A percentile compares a stretch with the other conserved stretches of the same genome.
Evolutionary conservation across 2,329 filamentous ascomycete genomes (phyloP).

Genomic region (Leptodontidium sp.): DNA sequence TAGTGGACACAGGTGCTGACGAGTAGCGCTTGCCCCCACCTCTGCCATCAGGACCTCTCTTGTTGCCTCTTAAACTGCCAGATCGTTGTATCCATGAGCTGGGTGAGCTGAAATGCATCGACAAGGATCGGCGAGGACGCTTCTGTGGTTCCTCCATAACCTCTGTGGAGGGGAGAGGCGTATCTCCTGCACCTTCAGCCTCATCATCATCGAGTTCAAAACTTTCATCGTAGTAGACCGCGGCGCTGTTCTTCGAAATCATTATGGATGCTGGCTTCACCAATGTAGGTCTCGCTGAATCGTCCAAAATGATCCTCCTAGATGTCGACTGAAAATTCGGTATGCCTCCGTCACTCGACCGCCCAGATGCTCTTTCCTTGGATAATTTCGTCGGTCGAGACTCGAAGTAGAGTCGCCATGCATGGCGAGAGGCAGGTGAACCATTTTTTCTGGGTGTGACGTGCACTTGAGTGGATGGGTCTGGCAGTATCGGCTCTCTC

Average conservation of each 20-base stretch:
- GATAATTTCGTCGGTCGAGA: constrained; percentile 44
- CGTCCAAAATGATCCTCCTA: constrained; percentile 43
- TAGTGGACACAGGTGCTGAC: constrained; percentile 57
- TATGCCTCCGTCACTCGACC: constrained; percentile 39
- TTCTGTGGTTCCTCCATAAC: constrained; percentile 53
- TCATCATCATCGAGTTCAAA: constrained; percentile 41
- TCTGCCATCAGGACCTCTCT: constrained; percentile 56
- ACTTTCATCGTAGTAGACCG: constrained; percentile 40
- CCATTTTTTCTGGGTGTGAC: constrained; percentile 33
- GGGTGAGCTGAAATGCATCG: constrained; percentile 66
- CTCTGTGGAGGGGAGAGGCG: constrained; percentile 39
- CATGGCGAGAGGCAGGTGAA: constrained; percentile 34
- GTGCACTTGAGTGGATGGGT: constrained; percentile 30
- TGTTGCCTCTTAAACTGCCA: constrained; percentile 64
- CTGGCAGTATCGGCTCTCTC: constrained; percentile 31
- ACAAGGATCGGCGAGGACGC: constrained; percentile 61
- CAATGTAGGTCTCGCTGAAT: constrained; percentile 41
- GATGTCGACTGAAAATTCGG: constrained; percentile 42
- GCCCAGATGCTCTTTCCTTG: constrained; percentile 42
- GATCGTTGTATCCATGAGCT: constrained; percentile 63
- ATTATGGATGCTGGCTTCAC: constrained; percentile 45
- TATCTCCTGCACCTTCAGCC: constrained; percentile 29
- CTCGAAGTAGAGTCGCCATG: constrained; percentile 47
- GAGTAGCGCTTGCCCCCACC: constrained; percentile 59
- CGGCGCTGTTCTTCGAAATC: constrained; percentile 24